phyloP scores from a whole-genome alignment of 352 stramenopile species.

The Phytophthora rubi region DNA sequence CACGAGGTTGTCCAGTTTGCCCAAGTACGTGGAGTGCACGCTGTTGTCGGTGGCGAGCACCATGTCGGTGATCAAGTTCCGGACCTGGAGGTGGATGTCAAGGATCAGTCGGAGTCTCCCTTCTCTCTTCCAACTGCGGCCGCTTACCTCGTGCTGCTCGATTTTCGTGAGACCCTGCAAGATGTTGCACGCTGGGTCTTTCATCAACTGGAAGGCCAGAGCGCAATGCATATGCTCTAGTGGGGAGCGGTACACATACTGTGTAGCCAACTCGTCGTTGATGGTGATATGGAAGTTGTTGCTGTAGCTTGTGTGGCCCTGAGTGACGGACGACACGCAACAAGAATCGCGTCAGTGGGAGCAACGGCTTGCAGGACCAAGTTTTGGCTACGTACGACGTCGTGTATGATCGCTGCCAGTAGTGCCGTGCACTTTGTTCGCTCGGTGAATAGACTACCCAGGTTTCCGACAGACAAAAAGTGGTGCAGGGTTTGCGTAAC shows the following conservation, averaged over 20 bases:
- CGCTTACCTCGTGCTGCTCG: slow-evolving; percentile 70
- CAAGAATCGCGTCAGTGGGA: neutral
- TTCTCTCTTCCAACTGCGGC: neutral
- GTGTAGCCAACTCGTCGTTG: slow-evolving; percentile 81
- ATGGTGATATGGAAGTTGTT: slow-evolving; percentile 90
- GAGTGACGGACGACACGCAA: neutral
- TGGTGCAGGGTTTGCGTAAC: slow-evolving; percentile 81
- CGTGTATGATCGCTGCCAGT: slow-evolving; percentile 82
- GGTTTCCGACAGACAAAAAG: slow-evolving; percentile 57
- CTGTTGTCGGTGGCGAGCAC: slow-evolving; percentile 91
- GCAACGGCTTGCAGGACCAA: neutral
- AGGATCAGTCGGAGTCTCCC: neutral
- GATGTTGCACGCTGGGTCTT: slow-evolving; percentile 72
- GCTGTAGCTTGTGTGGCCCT: slow-evolving; percentile 88
- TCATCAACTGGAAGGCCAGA: slow-evolving; percentile 80
- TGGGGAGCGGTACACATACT: slow-evolving; percentile 85
- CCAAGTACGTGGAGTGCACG: slow-evolving; percentile 80
- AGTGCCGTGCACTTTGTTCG: slow-evolving; percentile 77
- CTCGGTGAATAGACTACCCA: slow-evolving; percentile 62
- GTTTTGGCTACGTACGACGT: slow-evolving; percentile 58
- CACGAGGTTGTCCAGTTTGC: slow-evolving; percentile 80
- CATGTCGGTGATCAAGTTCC: slow-evolving; percentile 84
- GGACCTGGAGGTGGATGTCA: slow-evolving; percentile 38
- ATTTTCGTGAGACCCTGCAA: slow-evolving; percentile 74
- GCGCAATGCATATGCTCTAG: slow-evolving; percentile 90